Evolutionary conservation across 805 yeast genomes (phyloP).

Genomic region (Peterozyma toletana): DNA sequence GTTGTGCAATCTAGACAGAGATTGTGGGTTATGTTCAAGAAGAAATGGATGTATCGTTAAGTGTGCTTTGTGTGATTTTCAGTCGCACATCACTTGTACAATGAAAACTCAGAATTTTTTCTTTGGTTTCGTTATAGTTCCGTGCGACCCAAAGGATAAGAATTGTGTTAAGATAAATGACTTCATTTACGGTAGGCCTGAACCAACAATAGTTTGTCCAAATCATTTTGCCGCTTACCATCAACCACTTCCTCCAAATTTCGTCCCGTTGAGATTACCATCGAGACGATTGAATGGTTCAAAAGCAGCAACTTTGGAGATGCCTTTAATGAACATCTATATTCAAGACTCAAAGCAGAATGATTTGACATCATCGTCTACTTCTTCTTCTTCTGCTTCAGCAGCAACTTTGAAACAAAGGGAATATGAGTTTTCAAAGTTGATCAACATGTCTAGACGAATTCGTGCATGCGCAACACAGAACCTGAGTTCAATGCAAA

Average conservation of each 20-base stretch:
- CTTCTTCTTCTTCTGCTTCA: background rate
- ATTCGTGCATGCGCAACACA: too few relatives aligned
- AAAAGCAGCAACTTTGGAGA: slow-evolving; percentile 13
- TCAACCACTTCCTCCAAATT: slow-evolving; percentile 5
- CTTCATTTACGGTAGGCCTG: slow-evolving; percentile 28
- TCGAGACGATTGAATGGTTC: slow-evolving; percentile 23
- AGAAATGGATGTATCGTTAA: slow-evolving; percentile 41
- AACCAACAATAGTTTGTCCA: slow-evolving; percentile 37
- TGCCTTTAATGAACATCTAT: slow-evolving; percentile 33
- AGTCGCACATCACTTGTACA: slow-evolving; percentile 53
- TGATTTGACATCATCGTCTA: too few relatives aligned
- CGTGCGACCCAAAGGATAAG: slow-evolving; percentile 16
- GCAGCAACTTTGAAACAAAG: background rate
- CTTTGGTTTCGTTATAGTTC: slow-evolving; percentile 45
- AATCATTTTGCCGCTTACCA: slow-evolving; percentile 21
- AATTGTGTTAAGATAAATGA: slow-evolving; percentile 15
- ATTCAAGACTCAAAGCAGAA: slow-evolving; percentile 24
- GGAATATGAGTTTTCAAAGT: too few relatives aligned
- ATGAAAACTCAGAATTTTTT: slow-evolving; percentile 34
- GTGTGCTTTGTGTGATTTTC: slow-evolving; percentile 38
- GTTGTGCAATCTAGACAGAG: slow-evolving; percentile 20
- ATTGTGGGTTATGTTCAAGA: slow-evolving; percentile 39
- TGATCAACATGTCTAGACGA: too few relatives aligned
- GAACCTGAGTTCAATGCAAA: too few relatives aligned
- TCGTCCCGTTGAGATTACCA: slow-evolving; percentile 20